Percentiles rank a stretch among this genome's conserved stretches.
These are phyloP conservation scores for Fusarium heterosporum DNA, from an alignment of 2,329 filamentous ascomycete species.

Conservation along the genomic window DNA sequence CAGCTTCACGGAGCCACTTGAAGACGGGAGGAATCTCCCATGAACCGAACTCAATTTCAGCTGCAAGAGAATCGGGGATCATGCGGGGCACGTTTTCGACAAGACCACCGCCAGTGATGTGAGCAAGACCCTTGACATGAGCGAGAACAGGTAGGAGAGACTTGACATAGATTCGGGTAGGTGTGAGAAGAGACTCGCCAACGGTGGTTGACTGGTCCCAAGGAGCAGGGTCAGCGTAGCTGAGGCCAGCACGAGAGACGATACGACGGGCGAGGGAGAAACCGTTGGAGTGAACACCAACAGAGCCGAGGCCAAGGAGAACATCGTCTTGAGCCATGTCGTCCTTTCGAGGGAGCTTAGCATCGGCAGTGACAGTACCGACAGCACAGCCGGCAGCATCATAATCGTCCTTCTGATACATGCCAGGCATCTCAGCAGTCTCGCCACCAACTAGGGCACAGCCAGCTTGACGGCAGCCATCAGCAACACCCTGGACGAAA, in stretches of 20 bases:
- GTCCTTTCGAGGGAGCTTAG: constrained; percentile 79
- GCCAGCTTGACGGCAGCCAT: constrained; percentile 84
- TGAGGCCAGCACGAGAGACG: constrained; percentile 76
- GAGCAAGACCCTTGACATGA: constrained; percentile 89
- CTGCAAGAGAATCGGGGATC: constrained; percentile 82
- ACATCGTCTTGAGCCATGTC: constrained; percentile 86
- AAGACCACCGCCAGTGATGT: constrained; percentile 96
- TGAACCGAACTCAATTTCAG: constrained; percentile 79
- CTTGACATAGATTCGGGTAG: constrained; percentile 94
- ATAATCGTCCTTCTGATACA: constrained; percentile 90
- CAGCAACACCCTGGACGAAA: constrained; percentile 92
- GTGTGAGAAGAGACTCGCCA: constrained; percentile 84
- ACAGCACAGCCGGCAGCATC: constrained; percentile 92
- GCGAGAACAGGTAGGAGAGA: constrained; percentile 75
- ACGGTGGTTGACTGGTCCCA: constrained; percentile 75
- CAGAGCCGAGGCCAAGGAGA: constrained; percentile 85
- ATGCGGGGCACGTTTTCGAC: constrained; percentile 95
- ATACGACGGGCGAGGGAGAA: constrained; percentile 97
- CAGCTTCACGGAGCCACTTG: constrained; percentile 81
- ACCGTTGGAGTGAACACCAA: constrained; percentile 93
- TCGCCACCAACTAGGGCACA: constrained; percentile 97
- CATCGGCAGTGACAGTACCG: constrained; percentile 78
- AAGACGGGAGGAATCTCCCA: constrained; percentile 87
- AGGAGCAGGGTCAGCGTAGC: constrained; percentile 78
- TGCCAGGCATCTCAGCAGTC: constrained; percentile 97